Evolutionary conservation across 2,329 filamentous ascomycete genomes (phyloP).

Genomic region (Fusarium sp.): DNA sequence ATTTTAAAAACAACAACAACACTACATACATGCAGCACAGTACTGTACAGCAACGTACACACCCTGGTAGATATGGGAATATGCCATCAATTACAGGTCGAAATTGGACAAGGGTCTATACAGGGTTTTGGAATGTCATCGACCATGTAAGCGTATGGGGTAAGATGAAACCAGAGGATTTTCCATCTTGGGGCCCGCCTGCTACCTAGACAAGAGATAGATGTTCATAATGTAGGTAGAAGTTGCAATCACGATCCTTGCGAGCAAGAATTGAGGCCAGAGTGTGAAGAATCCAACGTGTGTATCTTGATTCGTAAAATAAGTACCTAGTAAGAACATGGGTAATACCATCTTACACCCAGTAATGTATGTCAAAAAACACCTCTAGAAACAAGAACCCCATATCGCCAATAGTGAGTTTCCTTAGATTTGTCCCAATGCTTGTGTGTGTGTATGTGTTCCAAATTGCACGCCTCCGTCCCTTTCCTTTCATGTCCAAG

Average conservation of each 20-base stretch:
- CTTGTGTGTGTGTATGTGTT: constrained; percentile 5
- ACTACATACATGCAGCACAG: not conserved
- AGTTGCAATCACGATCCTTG: not conserved
- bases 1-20: not conserved
- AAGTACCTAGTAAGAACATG: not conserved
- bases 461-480: constrained; percentile 8
- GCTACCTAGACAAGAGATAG: not conserved
- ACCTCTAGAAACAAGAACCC: constrained; percentile 18
- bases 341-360: constrained; percentile 2
- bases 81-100: not conserved
- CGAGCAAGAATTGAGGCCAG: not conserved
- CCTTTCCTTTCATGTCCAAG: not conserved
- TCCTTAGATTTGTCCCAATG: constrained; percentile 12
- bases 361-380: not conserved
- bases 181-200: not conserved
- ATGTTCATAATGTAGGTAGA: not conserved
- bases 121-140: constrained; percentile 27
- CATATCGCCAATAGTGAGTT: constrained; percentile 22
- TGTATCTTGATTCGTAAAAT: constrained; percentile 23
- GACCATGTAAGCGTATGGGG: constrained; percentile 20
- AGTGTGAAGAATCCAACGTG: constrained; percentile 1
- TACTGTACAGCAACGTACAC: not conserved
- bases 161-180: constrained; percentile 19
- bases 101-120: constrained; percentile 19
- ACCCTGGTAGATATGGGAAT: not conserved